Evolutionary conservation across 257 asterid genomes (phyloP).

Genomic region (Vinca minor): DNA sequence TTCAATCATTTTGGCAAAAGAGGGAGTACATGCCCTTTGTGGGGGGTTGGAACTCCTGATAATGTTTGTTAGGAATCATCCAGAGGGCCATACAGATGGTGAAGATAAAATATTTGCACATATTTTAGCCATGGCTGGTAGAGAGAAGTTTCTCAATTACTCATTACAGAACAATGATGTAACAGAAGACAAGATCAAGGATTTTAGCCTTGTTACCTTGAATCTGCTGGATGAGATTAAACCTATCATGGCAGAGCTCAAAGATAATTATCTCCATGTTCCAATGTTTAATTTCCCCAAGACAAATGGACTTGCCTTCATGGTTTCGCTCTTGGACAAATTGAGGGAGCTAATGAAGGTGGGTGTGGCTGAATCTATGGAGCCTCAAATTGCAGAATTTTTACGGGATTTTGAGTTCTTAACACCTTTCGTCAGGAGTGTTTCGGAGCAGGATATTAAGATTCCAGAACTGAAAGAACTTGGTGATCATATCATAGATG

Average conservation of each 20-base stretch:
- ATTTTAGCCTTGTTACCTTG: background rate
- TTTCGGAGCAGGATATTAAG: background rate
- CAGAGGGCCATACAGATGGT: background rate
- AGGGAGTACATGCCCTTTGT: too few relatives aligned
- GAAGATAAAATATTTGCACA: background rate
- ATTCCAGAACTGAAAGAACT: background rate
- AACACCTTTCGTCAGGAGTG: background rate
- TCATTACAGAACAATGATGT: background rate
- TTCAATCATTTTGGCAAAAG: too few relatives aligned
- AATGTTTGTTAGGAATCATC: background rate
- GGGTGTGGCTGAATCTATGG: background rate
- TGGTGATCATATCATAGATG: background rate
- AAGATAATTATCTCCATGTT: background rate
- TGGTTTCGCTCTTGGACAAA: conserved; percentile 1
- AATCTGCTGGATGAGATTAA: background rate
- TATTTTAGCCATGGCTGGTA: background rate
- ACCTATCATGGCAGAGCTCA: background rate
- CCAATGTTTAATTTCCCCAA: conserved; percentile 1
- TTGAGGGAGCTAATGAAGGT: background rate
- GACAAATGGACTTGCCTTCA: conserved; percentile 4
- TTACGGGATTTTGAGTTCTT: background rate
- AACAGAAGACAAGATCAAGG: too few relatives aligned
- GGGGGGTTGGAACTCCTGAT: background rate
- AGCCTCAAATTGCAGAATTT: conserved; percentile 7
- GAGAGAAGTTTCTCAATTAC: background rate